A percentile compares a stretch with the other conserved stretches of the same genome.
These are phyloP conservation scores for Phytophthora pistaciae DNA, from an alignment of 352 stramenopile species.

Conservation along the genomic window DNA sequence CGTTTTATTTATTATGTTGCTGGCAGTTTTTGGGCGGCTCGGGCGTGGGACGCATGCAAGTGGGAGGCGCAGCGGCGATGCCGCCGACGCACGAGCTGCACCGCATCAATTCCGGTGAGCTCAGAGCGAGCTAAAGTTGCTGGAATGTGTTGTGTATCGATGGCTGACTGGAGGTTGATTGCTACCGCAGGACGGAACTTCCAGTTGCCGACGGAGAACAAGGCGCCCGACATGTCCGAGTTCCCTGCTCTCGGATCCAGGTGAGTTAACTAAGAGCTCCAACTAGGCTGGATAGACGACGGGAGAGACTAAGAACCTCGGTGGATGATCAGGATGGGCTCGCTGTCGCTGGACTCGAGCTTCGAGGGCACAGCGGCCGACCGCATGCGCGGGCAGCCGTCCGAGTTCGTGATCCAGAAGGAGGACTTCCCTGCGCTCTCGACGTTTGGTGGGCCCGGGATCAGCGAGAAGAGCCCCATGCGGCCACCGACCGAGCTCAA, in stretches of 20 bases:
- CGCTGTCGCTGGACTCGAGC: slow-evolving; percentile 61
- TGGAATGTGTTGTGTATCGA: background rate
- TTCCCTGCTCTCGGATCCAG: slow-evolving; percentile 79
- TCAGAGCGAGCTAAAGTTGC: slow-evolving; percentile 2
- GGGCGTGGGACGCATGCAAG: slow-evolving; percentile 40
- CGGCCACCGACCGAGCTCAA: slow-evolving; percentile 59
- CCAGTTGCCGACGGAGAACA: slow-evolving; percentile 63
- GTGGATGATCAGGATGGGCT: slow-evolving; percentile 54
- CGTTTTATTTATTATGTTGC: slow-evolving; percentile 2
- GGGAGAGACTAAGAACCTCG: slow-evolving; percentile 2
- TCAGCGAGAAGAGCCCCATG: slow-evolving; percentile 64
- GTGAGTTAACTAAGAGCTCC: slow-evolving; percentile 18
- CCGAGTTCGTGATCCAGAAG: slow-evolving; percentile 90
- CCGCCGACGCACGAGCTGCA: slow-evolving; percentile 62
- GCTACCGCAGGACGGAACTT: slow-evolving; percentile 57
- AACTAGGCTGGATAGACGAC: background rate
- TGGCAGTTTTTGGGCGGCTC: slow-evolving; percentile 64
- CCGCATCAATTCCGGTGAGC: slow-evolving; percentile 62
- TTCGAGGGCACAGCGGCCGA: slow-evolving; percentile 44
- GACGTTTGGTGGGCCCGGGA: slow-evolving; percentile 58
- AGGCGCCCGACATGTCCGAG: slow-evolving; percentile 86
- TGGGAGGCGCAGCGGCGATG: slow-evolving; percentile 33
- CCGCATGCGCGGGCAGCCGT: slow-evolving; percentile 55
- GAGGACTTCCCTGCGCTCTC: slow-evolving; percentile 87
- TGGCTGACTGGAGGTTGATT: slow-evolving; percentile 33